phyloP scores from a whole-genome alignment of 2,329 filamentous ascomycete species.

The Penicillium sp. region DNA sequence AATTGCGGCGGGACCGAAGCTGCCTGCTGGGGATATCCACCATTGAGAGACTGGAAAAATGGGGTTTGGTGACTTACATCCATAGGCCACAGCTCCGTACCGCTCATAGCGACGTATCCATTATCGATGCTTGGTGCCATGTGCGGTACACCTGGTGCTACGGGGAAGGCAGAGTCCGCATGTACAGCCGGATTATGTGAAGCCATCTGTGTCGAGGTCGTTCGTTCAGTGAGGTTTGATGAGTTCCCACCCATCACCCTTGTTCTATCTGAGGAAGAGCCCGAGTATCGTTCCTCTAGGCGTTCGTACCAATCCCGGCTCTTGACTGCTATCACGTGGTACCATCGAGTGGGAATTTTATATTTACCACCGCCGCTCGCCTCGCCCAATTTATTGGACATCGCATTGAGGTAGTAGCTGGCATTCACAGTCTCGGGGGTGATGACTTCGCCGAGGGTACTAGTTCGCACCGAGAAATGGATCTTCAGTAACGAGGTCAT shows the following conservation, averaged over 20 bases:
- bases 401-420: conserved; percentile 32
- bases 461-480: conserved; percentile 33
- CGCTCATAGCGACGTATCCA: conserved; percentile 23
- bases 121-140: conserved; percentile 20
- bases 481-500: conserved; percentile 37
- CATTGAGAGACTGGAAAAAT: conserved; percentile 14
- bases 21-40: conserved; percentile 20
- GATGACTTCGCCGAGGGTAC: conserved; percentile 32
- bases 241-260: conserved; percentile 11
- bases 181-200: conserved; percentile 6
- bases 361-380: conserved; percentile 35
- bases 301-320: conserved; percentile 35
- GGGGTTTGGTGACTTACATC: conserved; percentile 15
- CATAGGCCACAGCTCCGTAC: conserved; percentile 24
- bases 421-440: conserved; percentile 31
- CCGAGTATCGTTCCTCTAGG: conserved; percentile 26
- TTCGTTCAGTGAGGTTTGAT: conserved; percentile 16
- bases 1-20: conserved; percentile 24
- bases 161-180: conserved; percentile 15
- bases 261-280: conserved; percentile 5
- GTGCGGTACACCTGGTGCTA: conserved; percentile 13
- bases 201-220: conserved; percentile 2
- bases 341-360: conserved; percentile 36
- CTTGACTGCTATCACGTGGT: conserved; percentile 32
- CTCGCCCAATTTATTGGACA: conserved; percentile 32